Base-by-base conservation (phyloP, 371 early-diverging fungal species). In the Chytridiales sp. region DNA sequence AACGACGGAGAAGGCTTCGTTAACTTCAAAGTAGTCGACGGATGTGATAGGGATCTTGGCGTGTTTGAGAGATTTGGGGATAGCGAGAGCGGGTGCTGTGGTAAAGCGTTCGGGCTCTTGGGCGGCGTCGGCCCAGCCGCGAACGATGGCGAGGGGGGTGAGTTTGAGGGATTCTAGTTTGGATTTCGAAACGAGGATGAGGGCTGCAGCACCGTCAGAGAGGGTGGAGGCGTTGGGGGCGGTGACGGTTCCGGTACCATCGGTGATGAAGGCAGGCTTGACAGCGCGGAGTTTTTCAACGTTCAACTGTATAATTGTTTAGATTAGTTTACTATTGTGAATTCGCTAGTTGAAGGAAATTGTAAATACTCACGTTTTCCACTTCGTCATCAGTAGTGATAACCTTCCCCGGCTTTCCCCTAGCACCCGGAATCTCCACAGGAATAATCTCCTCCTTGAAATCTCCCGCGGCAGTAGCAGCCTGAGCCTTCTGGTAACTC, bases 1-100 rank as follows among this genome's bases (percentile, higher is more conserved):
- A 19, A 97, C 98, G 4, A 92, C 94, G 1, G 93, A 85, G 78
- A 98, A 99, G 15, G 99, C 99, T 80, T 99, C 99, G 77, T 99
- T 99, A 76, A 99, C 85, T 81, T 99, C 89, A 32, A 94, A 86
- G 49, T 83, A 69, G 72, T 92, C 93, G 39, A 88, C 80, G 46
- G 84, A 69, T 47, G 86, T 88, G 22, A 84, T 68, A 29, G 80
- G 70, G 17, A 82, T 47, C 38, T 85, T 85, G 62, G 94, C 95
- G 29, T 84, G 85, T 62, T 82, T 75, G 59, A 99, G 81, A 9
- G 96, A 95, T 73, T 92, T 91, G 66, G 89, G 94, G 59, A 97
- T 83, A 31, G 98, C 97, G 47, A 92, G 72, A 27, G 94, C 75
- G 6, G 98, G 98, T 38, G 96, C 90, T 35, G 87, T 89, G 15